phyloP scores from a whole-genome alignment of 805 yeast species.

The Candida stauntonica region DNA sequence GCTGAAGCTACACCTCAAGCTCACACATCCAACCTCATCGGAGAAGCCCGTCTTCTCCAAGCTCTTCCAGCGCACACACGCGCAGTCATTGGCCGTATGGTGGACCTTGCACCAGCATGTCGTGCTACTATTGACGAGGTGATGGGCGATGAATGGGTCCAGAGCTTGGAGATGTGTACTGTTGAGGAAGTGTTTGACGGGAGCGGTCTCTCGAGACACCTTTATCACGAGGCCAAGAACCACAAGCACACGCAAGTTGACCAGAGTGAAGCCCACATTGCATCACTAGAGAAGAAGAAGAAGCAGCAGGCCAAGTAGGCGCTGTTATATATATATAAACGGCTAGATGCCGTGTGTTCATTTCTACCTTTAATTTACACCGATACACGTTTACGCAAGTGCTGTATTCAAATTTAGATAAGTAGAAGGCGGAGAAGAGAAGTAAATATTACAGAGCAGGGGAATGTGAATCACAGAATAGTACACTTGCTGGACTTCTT shows the following conservation, averaged over 20 bases:
- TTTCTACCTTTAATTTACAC: too few species aligned
- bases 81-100: slow-evolving; percentile 68
- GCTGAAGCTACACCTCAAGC: slow-evolving; percentile 28
- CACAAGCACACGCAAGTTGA: slow-evolving; percentile 89
- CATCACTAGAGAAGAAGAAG: slow-evolving; percentile 84
- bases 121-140: slow-evolving; percentile 78
- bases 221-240: slow-evolving; percentile 44
- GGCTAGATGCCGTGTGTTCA: not conserved
- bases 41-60: slow-evolving; percentile 65
- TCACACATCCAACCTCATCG: slow-evolving; percentile 63
- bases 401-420: not conserved
- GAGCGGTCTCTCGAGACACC: slow-evolving; percentile 29
- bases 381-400: too few species aligned
- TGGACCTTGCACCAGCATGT: slow-evolving; percentile 80
- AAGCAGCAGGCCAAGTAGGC: slow-evolving; percentile 19
- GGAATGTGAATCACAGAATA: slow-evolving; percentile 2
- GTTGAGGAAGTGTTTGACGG: slow-evolving; percentile 41
- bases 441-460: not conserved
- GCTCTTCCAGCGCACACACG: slow-evolving; percentile 72
- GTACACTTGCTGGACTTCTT: slow-evolving; percentile 10
- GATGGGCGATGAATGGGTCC: slow-evolving; percentile 67
- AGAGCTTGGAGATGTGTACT: slow-evolving; percentile 64
- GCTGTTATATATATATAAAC: not conserved
- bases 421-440: not conserved
- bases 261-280: slow-evolving; percentile 92